These are phyloP conservation scores for Colletotrichum lupini DNA, from an alignment of 2,329 filamentous ascomycete genomes.

Conservation along the genomic window DNA sequence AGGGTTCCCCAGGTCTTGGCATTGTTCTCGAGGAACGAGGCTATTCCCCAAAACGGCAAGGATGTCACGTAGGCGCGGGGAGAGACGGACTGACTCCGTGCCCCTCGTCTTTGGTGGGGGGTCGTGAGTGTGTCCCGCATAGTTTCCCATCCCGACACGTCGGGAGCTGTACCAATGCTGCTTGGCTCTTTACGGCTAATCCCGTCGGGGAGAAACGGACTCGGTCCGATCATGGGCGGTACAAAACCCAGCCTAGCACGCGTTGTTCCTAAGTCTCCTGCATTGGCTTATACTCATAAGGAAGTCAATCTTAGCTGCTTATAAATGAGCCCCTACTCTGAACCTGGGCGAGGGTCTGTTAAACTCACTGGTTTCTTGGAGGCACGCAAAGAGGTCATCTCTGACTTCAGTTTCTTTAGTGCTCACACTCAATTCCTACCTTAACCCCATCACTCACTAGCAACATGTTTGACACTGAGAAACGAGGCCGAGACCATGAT, in stretches of 20 bases:
- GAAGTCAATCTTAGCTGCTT: too few species aligned
- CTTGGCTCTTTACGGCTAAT: not conserved
- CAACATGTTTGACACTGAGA: not conserved
- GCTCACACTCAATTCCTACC: too few species aligned
- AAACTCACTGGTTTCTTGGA: too few species aligned
- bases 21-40: not conserved
- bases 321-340: too few species aligned
- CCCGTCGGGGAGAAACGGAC: not conserved
- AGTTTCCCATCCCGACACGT: not conserved
- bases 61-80: too few species aligned
- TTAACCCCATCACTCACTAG: too few species aligned
- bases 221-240: not conserved
- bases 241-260: not conserved
- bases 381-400: too few species aligned
- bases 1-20: not conserved
- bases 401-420: too few species aligned
- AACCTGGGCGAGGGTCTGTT: too few species aligned
- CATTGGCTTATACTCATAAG: too few species aligned
- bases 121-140: not conserved
- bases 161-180: not conserved
- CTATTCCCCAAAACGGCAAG: not conserved
- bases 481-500: not conserved
- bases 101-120: not conserved
- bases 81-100: slow-evolving; percentile 26
- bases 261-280: not conserved